phyloP scores from a whole-genome alignment of 73 alveolate genomes.

The Paramecium bursaria region DNA sequence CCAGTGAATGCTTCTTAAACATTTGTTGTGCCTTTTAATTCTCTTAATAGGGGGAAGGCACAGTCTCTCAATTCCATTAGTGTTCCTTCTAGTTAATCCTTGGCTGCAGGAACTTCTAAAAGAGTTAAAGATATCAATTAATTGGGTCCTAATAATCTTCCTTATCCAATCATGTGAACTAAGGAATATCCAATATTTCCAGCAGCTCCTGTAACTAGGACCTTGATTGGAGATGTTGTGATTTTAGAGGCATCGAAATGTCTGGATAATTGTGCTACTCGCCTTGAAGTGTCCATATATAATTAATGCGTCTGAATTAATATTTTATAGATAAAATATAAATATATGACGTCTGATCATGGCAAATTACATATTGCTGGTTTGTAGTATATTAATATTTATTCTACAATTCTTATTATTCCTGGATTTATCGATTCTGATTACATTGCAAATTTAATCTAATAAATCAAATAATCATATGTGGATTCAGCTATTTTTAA shows the following conservation, averaged over 20 bases:
- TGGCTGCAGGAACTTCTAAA: constrained; percentile 78
- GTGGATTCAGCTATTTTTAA: constrained; percentile 6
- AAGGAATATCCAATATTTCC: constrained; percentile 93
- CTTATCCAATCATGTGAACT: constrained; percentile 83
- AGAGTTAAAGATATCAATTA: constrained; percentile 78
- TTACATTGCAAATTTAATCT: constrained; percentile 8
- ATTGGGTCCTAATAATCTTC: constrained; percentile 90
- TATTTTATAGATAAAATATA: too few species aligned
- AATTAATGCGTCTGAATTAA: too few species aligned
- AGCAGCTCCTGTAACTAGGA: constrained; percentile 95
- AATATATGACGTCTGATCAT: not conserved
- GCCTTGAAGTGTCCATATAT: constrained; percentile 58
- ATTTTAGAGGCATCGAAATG: constrained; percentile 39
- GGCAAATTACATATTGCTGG: not conserved
- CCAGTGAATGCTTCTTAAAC: constrained; percentile 92
- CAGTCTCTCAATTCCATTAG: constrained; percentile 92
- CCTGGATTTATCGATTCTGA: not conserved
- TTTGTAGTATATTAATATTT: constrained; percentile 7
- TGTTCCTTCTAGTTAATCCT: constrained; percentile 85
- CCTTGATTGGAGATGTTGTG: constrained; percentile 50
- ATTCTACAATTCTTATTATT: not conserved
- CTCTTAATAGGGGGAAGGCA: constrained; percentile 86
- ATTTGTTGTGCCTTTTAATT: constrained; percentile 80
- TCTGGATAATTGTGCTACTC: constrained; percentile 47
- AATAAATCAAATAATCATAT: not conserved